Percentiles rank a stretch among this genome's conserved stretches.
Conservation (phyloP, 2,329 filamentous ascomycete genomes). For the Dactylellina sp. region DNA sequence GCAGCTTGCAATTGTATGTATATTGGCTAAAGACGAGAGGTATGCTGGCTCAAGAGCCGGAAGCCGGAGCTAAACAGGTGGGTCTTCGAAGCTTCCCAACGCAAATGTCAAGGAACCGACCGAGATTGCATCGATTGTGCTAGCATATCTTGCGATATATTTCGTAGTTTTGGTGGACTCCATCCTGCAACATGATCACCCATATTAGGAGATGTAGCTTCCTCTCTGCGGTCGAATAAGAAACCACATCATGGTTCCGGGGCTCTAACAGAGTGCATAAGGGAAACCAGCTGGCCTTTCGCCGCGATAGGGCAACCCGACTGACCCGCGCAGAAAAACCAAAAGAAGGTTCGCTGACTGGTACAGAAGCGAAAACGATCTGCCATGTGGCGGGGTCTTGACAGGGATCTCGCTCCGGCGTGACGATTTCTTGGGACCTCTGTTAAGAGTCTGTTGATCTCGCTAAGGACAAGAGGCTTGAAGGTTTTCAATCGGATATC, state of each 20-base stretch:
- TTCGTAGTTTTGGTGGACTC: constrained; percentile 40
- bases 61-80: constrained; percentile 48
- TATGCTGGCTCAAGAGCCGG: constrained; percentile 25
- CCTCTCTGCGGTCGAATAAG: constrained; percentile 23
- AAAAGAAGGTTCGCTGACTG: constrained; percentile 56
- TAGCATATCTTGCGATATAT: constrained; percentile 32
- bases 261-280: constrained; percentile 36
- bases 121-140: constrained; percentile 19
- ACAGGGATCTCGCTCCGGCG: constrained; percentile 41
- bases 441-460: constrained; percentile 39
- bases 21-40: constrained; percentile 51
- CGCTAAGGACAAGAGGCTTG: constrained; percentile 24
- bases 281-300: constrained; percentile 21
- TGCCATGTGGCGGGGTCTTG: constrained; percentile 55
- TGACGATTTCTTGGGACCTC: constrained; percentile 55
- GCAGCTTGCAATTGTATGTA: constrained; percentile 32
- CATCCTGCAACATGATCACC: constrained; percentile 46
- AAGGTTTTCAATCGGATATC: constrained; percentile 4
- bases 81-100: constrained; percentile 46
- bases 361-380: constrained; percentile 57
- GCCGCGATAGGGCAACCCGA: constrained; percentile 28
- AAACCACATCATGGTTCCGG: constrained; percentile 23
- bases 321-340: constrained; percentile 37
- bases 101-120: constrained; percentile 23
- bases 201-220: constrained; percentile 33